These are phyloP conservation scores for Camelina laxa DNA, from an alignment of 345 rosid genomes.

Conservation along the genomic window DNA sequence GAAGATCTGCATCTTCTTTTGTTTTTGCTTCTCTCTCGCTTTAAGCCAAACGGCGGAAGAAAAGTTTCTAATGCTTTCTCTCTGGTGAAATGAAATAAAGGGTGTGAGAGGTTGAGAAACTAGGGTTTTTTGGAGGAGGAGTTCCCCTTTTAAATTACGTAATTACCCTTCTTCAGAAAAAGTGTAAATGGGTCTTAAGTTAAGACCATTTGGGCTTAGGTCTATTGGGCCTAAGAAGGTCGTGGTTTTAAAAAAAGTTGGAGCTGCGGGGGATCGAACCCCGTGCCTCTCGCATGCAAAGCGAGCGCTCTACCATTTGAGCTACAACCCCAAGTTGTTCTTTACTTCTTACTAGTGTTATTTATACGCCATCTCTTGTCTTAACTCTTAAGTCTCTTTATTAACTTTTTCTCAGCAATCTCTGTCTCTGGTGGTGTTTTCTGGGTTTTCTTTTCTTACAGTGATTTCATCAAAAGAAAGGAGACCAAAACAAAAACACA, in stretches of 20 bases:
- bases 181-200: background rate
- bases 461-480: background rate
- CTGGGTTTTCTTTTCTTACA: constrained; percentile 18
- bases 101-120: constrained; percentile 20
- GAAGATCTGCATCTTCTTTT: constrained; percentile 43
- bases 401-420: background rate
- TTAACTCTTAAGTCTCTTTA: background rate
- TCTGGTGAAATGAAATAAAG: constrained; percentile 3
- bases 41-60: constrained; percentile 21
- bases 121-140: constrained; percentile 52
- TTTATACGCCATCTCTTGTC: no score
- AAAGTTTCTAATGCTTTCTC: background rate
- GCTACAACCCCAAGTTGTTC: constrained; percentile 9
- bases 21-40: background rate
- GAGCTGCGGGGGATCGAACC: constrained; percentile 31
- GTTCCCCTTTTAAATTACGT: background rate
- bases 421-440: background rate
- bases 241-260: background rate
- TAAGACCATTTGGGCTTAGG: background rate
- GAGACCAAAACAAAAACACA: background rate
- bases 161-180: constrained; percentile 1
- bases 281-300: constrained; percentile 45
- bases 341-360: fast-evolving
- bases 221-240: background rate
- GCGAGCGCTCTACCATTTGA: constrained; percentile 91